Conservation (phyloP, 176 grass and related monocot species). For the Musa troglodytarum region DNA sequence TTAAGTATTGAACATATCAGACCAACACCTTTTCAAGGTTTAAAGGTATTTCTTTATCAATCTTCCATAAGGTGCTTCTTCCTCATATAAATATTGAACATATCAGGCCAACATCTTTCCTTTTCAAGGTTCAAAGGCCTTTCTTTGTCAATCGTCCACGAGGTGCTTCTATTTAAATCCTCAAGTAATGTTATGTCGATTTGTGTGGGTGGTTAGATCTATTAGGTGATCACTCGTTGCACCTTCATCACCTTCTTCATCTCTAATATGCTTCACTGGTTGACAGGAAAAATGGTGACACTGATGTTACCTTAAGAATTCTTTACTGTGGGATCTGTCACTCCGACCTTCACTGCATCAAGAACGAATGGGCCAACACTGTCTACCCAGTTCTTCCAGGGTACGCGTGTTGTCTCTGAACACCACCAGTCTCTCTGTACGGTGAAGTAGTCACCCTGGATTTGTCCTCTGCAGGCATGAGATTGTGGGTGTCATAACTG, state of each 20-base stretch:
- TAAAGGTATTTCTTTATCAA: no score
- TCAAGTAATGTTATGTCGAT: no score
- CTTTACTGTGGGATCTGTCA: conserved; percentile 76
- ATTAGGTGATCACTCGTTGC: no score
- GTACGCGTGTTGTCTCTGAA: conserved; percentile 12
- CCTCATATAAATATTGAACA: no score
- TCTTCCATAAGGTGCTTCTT: no score
- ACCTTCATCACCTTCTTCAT: no score
- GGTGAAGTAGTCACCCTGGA: background rate
- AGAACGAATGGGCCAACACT: conserved; percentile 56
- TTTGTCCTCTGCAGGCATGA: conserved; percentile 36
- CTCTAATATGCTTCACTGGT: no score
- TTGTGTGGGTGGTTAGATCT: no score
- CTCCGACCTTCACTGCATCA: conserved; percentile 62
- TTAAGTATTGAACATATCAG: no score
- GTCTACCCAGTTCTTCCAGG: conserved; percentile 57
- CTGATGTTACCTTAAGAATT: conserved; percentile 68
- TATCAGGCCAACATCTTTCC: no score
- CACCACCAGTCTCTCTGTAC: background rate
- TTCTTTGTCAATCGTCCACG: background rate
- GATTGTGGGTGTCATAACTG: conserved; percentile 56
- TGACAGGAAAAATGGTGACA: conserved; percentile 53
- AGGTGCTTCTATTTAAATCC: no score
- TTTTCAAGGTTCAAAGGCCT: background rate
- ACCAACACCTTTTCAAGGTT: no score